Conservation (phyloP, 2,329 filamentous ascomycete species). For the Beauveria sp. region DNA sequence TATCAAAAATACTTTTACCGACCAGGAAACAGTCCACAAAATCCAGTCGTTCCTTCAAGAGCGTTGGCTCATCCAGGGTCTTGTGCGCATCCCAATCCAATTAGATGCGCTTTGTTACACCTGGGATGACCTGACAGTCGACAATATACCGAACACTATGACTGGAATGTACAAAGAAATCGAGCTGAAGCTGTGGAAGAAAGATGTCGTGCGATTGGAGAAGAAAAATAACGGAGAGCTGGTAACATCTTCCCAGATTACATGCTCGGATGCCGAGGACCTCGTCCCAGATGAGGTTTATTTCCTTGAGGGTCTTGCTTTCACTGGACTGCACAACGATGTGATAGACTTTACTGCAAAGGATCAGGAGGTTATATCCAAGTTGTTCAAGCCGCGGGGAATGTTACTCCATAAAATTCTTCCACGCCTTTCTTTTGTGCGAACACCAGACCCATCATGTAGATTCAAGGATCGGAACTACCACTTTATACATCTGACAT, state of each 20-base stretch:
- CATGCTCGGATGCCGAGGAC: too few species aligned
- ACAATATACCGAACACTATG: conserved; percentile 25
- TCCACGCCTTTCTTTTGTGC: too few species aligned
- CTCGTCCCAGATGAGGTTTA: too few species aligned
- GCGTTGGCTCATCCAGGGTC: conserved; percentile 24
- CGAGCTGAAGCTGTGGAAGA: conserved; percentile 28
- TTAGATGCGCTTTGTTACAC: conserved; percentile 35
- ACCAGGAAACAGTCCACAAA: too few species aligned
- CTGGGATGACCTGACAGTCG: conserved; percentile 19
- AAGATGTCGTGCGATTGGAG: conserved; percentile 25
- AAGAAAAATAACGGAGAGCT: conserved; percentile 16
- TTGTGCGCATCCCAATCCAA: conserved; percentile 35
- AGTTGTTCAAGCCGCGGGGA: too few species aligned
- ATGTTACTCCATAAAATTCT: too few species aligned
- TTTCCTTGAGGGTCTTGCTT: too few species aligned
- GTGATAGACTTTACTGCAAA: too few species aligned
- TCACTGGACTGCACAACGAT: too few species aligned
- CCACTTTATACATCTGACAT: conserved; percentile 31
- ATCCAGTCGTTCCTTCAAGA: conserved; percentile 23
- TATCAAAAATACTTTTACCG: too few species aligned
- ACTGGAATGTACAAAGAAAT: conserved; percentile 27
- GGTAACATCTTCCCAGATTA: too few species aligned
- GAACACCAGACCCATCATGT: conserved; percentile 22
- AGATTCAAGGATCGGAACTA: conserved; percentile 20
- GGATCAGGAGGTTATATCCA: too few species aligned